A percentile compares a stretch with the other conserved stretches of the same genome.
phyloP scores from a whole-genome alignment of 257 asterid genomes.

The Echites panduratus region DNA sequence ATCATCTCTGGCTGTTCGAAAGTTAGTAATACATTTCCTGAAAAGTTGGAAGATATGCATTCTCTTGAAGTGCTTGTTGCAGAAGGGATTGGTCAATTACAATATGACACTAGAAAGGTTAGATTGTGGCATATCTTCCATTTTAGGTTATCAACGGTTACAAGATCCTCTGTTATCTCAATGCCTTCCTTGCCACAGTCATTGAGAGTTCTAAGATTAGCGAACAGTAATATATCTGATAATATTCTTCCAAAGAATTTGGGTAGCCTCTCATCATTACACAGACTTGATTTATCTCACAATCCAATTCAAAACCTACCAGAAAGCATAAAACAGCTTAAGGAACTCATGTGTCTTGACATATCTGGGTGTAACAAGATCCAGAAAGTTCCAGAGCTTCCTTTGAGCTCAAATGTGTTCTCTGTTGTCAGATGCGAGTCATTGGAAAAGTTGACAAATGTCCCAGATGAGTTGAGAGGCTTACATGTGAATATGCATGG shows the following conservation, averaged over 20 bases:
- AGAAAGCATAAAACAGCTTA: slow-evolving; percentile 7
- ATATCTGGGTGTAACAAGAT: slow-evolving; percentile 1
- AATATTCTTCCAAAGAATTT: slow-evolving; percentile 10
- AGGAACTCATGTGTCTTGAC: slow-evolving; percentile 3
- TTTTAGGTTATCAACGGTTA: not conserved
- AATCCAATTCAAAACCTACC: slow-evolving; percentile 17
- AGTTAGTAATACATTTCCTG: slow-evolving; percentile 4
- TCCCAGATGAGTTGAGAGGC: slow-evolving; percentile 10
- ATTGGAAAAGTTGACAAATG: slow-evolving; percentile 10
- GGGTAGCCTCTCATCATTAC: slow-evolving; percentile 2
- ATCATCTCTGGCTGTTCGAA: not conserved
- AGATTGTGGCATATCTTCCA: not conserved
- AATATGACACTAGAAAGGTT: too few species aligned
- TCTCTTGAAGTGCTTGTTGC: slow-evolving; percentile 6
- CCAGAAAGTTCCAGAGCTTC: slow-evolving; percentile 16
- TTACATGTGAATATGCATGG: not conserved
- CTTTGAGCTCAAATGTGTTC: not conserved
- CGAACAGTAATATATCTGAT: slow-evolving; percentile 7
- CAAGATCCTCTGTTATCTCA: not conserved
- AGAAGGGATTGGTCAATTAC: slow-evolving; percentile 7
- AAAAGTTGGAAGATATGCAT: slow-evolving; percentile 3
- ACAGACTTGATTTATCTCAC: slow-evolving; percentile 4
- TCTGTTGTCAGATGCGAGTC: not conserved
- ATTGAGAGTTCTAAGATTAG: slow-evolving; percentile 4
- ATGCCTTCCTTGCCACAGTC: not conserved